phyloP scores from a whole-genome alignment of 208 protist species.

The Leishmania amazonensis region DNA sequence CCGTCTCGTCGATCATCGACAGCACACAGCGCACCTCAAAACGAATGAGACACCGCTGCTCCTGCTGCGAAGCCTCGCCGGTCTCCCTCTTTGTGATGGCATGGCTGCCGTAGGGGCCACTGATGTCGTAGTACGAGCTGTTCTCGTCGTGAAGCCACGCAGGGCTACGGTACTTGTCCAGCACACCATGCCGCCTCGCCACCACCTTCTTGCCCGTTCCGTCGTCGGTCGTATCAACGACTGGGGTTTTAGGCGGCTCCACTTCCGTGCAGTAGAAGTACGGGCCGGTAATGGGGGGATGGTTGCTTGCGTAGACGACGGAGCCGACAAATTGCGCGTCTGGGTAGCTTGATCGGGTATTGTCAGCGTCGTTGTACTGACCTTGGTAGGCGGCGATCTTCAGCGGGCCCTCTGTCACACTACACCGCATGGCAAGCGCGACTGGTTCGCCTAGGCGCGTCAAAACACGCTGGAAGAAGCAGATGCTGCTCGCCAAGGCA shows the following conservation, averaged over 20 bases:
- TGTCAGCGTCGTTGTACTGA: conserved; percentile 86
- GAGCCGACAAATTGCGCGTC: conserved; percentile 72
- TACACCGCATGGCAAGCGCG: conserved; percentile 56
- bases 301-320: conserved; percentile 67
- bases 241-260: conserved; percentile 24
- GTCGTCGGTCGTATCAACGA: background rate
- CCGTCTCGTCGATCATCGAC: conserved; percentile 5
- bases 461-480: conserved; percentile 81
- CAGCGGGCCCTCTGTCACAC: conserved; percentile 68
- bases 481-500: conserved; percentile 77
- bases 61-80: background rate
- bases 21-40: conserved; percentile 74
- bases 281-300: conserved; percentile 56
- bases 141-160: conserved; percentile 30
- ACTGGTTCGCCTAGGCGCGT: conserved; percentile 68
- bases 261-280: conserved; percentile 33
- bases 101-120: background rate
- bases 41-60: conserved; percentile 36
- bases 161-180: conserved; percentile 37
- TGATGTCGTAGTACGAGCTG: conserved; percentile 27
- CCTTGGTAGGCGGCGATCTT: conserved; percentile 79
- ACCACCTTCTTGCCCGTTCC: background rate
- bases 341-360: conserved; percentile 78
- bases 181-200: background rate
- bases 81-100: background rate